Evolutionary conservation across 2,329 filamentous ascomycete species (phyloP).

Genomic region (Colletotrichum musae): DNA sequence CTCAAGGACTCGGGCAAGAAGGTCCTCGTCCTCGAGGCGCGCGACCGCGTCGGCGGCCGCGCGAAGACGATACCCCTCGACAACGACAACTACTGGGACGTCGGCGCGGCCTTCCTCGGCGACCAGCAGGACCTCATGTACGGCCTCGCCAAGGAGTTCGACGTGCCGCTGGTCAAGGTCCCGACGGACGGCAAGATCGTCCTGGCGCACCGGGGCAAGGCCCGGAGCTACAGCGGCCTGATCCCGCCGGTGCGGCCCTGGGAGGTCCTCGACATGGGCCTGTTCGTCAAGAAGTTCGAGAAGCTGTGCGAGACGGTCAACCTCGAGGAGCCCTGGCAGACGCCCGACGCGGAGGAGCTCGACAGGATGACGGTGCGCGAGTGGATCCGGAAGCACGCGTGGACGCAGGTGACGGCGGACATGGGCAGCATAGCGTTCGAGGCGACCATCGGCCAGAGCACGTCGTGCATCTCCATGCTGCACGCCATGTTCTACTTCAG

Average conservation of each 20-base stretch:
- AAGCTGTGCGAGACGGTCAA: conserved; percentile 34
- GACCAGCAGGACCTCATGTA: conserved; percentile 41
- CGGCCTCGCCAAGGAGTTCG: conserved; percentile 33
- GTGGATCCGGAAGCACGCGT: conserved; percentile 24
- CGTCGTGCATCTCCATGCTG: conserved; percentile 36
- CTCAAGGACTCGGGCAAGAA: conserved; percentile 34
- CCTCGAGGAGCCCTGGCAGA: conserved; percentile 36
- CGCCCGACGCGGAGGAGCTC: conserved; percentile 28
- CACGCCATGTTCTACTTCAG: conserved; percentile 41
- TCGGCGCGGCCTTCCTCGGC: conserved; percentile 43
- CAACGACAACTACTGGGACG: conserved; percentile 41
- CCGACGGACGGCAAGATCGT: conserved; percentile 36
- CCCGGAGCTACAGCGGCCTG: conserved; percentile 33
- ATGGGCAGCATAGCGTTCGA: conserved; percentile 34
- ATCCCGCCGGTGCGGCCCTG: conserved; percentile 40
- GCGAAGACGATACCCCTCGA: conserved; percentile 30
- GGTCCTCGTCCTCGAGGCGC: conserved; percentile 35
- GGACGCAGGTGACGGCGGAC: conserved; percentile 25
- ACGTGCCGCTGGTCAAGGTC: conserved; percentile 5
- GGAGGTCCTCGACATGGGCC: conserved; percentile 33
- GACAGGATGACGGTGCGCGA: conserved; percentile 32
- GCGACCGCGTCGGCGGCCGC: conserved; percentile 40
- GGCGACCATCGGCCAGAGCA: conserved; percentile 29
- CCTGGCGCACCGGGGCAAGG: conserved; percentile 32
- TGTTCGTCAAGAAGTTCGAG: conserved; percentile 32